Base-by-base conservation (phyloP, 169 alveolate genomes). In the Gregarina niphandrodes region DNA sequence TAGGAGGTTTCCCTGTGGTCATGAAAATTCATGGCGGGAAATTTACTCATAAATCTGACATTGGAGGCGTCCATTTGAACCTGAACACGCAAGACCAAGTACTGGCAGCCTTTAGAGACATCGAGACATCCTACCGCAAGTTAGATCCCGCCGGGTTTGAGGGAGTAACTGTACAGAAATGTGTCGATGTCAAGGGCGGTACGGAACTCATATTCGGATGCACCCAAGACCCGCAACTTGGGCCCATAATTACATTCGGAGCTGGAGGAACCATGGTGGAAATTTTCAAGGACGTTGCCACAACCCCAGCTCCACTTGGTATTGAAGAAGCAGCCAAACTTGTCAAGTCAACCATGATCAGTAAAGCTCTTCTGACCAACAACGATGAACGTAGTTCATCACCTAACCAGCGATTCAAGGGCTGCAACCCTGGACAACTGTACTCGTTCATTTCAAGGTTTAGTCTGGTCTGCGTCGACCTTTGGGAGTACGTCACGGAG, bases 261-360 rank as follows among this genome's bases (percentile, higher is more conserved):
- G 49, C 64, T 16, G 80, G 80, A 9, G 80, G 80, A 1, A 50
- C 67, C 0, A 44, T 53, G 51, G 73, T 67, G n/a, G 80, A 69
- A 48, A 37, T 57, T 37, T 51, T 60, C 28, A 51, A 65, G 18
- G 74, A 64, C 31, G 38, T 45, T 31, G 69, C 58, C n/a, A n/a
- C n/a, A n/a, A n/a, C n/a, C n/a, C n/a, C n/a, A n/a, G n/a, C n/a
- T n/a, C n/a, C n/a, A n/a, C n/a, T n/a, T n/a, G n/a, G n/a, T n/a
- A n/a, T n/a, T n/a, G n/a, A n/a, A n/a, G n/a, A n/a, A n/a, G n/a
- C n/a, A n/a, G n/a, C n/a, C n/a, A n/a, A n/a, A n/a, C n/a, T n/a
- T n/a, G n/a, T n/a, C n/a, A n/a, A n/a, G n/a, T n/a, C n/a, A n/a
- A n/a, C n/a, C n/a, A n/a, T n/a, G n/a, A n/a, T n/a, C n/a, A n/a